Evolutionary conservation across 2,329 filamentous ascomycete genomes (phyloP), one percentile per base, ranked within the genome.

Genomic region (Colletotrichum sp.): DNA sequence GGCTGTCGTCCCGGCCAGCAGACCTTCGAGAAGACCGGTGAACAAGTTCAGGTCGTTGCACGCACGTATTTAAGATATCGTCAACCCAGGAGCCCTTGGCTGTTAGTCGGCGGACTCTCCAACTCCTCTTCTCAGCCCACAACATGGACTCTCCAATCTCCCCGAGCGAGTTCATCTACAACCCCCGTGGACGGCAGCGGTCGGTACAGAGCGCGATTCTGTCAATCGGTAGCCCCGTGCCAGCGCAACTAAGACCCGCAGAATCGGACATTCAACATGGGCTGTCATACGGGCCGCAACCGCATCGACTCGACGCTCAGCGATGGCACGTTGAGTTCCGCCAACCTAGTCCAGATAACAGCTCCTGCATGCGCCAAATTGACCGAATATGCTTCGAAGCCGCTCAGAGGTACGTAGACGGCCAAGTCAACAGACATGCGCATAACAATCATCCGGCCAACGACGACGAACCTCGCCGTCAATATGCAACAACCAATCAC

Each of bases 331-430:
- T 13, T 52, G n/a, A 52, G n/a, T 21, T 13, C n/a, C 44, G 44
- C n/a, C n/a, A 52, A 3, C 44, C n/a, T 1, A 12, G n/a, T 52
- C n/a, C 44, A 52, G n/a, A 21, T 13, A 52, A 24, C 44, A 21
- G n/a, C n/a, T 52, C n/a, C n/a, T 52, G 44, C 44, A 52, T 52
- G 44, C 44, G 44, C 44, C 44, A 52, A 52, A 70, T 82, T 30
- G 78, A 81, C 64, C 66, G 78, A 39, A 72, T 79, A 55, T 81
- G 81, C 52, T 77, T 82, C 24, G 39, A 72, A 15, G 80, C 79
- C 18, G 80, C 77, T 5, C 75, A 79, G 39, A 71, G 69, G 10
- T 79, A 82, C 34, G 77, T 82, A 30, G 67, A 75, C 21, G 77
- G 78, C 49, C 70, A 71, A n/a, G 62, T 76, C 39, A 80, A 81